Evolutionary conservation across 257 asterid genomes (phyloP), one percentile per base, ranked within the genome.

Genomic region (Salvia splendens): DNA sequence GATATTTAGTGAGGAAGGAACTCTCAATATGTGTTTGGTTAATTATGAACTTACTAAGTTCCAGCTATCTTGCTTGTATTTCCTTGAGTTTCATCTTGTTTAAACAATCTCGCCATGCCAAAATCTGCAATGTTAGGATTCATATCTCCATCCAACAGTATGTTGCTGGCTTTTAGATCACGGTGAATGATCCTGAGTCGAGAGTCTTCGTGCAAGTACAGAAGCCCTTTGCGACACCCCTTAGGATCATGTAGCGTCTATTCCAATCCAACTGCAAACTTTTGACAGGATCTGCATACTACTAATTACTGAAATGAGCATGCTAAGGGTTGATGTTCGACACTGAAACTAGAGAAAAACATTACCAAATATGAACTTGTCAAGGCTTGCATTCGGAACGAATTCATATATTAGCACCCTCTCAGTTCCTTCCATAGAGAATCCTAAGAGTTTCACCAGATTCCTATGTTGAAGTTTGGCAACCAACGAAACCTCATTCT

Each of bases 81-180:
- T 50, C 36, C 86, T 10, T 67, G 78, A 64, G 79, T 79, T 60
- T 80, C 75, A 36, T 79, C 81, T 4, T 38, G 67, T 2, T 6
- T 59, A 59, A 74, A 82, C 12, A 83, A 36, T 69, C 79, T 74
- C 4, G 87, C 86, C 77, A 80, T 70, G 7, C 87, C 91, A 74
- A 84, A 85, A 62, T 85, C 91, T 30, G 83, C 70, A 5, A 85
- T 85, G 72, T 82, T 85, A 0, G 86, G 76, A 30, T 78, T 78
- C 86, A 82, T 76, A 0, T 82, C 77, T 10, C 50, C 79, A 36
- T 80, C 84, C 46, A 82, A 38, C 5, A 82, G 78, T 49, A 82
- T 14, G 64, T 82, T 85, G 24, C 81, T 72, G 3, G 77, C 77
- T 69, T 80, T 82, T 0, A 80, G 70, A 49, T 80, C 84, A 2